A percentile compares a stretch with the other conserved stretches of the same genome.
Conservation (phyloP, 768 basidiomycete genomes). For the Obba rivulosa region DNA sequence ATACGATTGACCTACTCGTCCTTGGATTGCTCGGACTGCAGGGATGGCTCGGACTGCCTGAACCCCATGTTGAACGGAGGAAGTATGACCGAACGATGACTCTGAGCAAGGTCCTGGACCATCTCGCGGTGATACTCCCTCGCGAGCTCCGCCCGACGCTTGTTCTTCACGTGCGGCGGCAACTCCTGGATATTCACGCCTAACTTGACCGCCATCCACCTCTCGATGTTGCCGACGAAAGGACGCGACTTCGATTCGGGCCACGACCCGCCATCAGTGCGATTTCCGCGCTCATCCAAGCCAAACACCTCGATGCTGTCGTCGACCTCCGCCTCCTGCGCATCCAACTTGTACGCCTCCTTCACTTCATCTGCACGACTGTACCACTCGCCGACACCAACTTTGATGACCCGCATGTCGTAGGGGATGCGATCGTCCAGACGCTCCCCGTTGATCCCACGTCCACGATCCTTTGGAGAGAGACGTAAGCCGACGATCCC, state of each 20-base stretch:
- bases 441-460: constrained; percentile 34
- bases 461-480: constrained; percentile 22
- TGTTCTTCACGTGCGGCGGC: too few relatives aligned
- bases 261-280: constrained; percentile 19
- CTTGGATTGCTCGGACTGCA: too few relatives aligned
- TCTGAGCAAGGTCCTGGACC: too few relatives aligned
- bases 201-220: too few relatives aligned
- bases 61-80: too few relatives aligned
- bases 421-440: constrained; percentile 26
- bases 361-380: constrained; percentile 17
- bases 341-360: constrained; percentile 12
- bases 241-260: background rate
- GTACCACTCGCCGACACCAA: constrained; percentile 33
- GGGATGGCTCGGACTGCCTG: too few relatives aligned
- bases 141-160: too few relatives aligned
- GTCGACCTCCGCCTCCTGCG: constrained; percentile 11
- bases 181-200: too few relatives aligned
- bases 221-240: too few relatives aligned
- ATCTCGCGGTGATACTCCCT: too few relatives aligned
- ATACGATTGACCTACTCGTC: too few relatives aligned
- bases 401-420: constrained; percentile 27
- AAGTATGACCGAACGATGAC: too few relatives aligned
- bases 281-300: constrained; percentile 19
- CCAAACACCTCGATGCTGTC: constrained; percentile 23
- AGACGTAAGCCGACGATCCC: constrained; percentile 35